Conservation (phyloP, 148 eudicot species). For the Nepenthes mirabilis region DNA sequence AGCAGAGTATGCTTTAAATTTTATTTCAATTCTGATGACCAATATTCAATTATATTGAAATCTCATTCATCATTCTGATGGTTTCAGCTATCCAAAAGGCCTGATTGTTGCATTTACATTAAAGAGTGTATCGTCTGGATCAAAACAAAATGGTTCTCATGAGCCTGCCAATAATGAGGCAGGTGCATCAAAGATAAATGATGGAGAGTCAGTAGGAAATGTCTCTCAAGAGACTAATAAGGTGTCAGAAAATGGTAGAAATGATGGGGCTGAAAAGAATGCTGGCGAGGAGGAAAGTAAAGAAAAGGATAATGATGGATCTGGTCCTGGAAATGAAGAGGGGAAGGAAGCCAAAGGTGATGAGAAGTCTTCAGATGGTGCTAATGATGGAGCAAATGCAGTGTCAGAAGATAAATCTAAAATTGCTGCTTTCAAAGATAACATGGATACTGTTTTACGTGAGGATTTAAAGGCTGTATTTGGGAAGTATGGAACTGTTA, state of each 20-base stretch:
- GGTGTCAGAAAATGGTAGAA: conserved; percentile 1
- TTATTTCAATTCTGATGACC: neutral
- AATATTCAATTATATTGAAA: neutral
- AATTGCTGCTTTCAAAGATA: conserved; percentile 28
- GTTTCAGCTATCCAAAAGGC: conserved; percentile 3
- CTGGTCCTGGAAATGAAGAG: conserved; percentile 28
- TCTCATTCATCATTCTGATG: neutral
- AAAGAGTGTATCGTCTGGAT: conserved; percentile 36
- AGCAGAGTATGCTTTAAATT: conserved; percentile 18
- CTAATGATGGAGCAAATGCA: conserved; percentile 18
- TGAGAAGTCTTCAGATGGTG: conserved; percentile 24
- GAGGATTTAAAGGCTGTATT: conserved; percentile 78
- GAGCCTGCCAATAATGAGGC: conserved; percentile 18
- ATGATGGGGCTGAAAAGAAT: neutral
- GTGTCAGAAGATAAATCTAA: conserved; percentile 18
- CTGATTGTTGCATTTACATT: conserved; percentile 4
- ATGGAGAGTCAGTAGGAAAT: conserved; percentile 12
- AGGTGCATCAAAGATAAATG: conserved; percentile 22
- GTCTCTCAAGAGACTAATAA: conserved; percentile 20
- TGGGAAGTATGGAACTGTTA: conserved; percentile 62
- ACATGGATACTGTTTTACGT: conserved; percentile 59
- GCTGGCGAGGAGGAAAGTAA: conserved; percentile 20
- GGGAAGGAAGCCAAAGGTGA: conserved; percentile 30
- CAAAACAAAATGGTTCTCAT: conserved; percentile 23
- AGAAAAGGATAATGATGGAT: conserved; percentile 25